Conservation (phyloP, 148 eudicot genomes). For the Silene conica region DNA sequence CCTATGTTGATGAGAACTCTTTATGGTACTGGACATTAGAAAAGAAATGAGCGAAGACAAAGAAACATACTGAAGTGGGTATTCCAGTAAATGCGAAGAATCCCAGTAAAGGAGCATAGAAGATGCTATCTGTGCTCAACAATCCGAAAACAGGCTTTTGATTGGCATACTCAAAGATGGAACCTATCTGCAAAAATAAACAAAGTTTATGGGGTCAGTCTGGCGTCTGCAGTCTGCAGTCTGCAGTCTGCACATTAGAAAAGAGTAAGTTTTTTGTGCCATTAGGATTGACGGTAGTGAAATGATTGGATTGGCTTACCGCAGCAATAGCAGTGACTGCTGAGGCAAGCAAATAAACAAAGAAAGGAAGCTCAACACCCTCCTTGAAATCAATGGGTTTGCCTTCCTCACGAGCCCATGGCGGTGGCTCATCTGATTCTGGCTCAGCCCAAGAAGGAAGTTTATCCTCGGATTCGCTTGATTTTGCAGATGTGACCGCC, state of each 20-base stretch:
- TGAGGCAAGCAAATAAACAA: slow-evolving; percentile 84
- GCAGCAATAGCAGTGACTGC: slow-evolving; percentile 96
- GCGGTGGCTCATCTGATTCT: slow-evolving; percentile 89
- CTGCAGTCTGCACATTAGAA: no score
- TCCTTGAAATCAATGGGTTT: slow-evolving; percentile 33
- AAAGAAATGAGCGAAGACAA: background rate
- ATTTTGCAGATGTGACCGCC: slow-evolving; percentile 26
- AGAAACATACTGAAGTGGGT: slow-evolving; percentile 73
- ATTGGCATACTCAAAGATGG: slow-evolving; percentile 81
- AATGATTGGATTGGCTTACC: slow-evolving; percentile 31
- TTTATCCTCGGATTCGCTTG: slow-evolving; percentile 43
- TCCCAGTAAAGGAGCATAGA: slow-evolving; percentile 90
- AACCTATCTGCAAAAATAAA: slow-evolving; percentile 56
- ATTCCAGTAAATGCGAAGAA: slow-evolving; percentile 85
- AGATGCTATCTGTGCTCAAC: slow-evolving; percentile 63
- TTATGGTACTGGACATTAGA: no score
- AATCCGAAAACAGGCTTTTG: slow-evolving; percentile 84
- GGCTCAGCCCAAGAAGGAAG: slow-evolving; percentile 87
- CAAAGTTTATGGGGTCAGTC: no score
- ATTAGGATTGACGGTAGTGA: no score
- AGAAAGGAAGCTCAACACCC: slow-evolving; percentile 55
- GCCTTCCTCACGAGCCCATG: slow-evolving; percentile 80
- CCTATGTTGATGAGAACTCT: no score
- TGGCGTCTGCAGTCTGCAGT: no score
- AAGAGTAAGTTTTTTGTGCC: no score